Evolutionary conservation across 2,329 filamentous ascomycete genomes (phyloP).

Genomic region (Gaeumannomyces tritici): DNA sequence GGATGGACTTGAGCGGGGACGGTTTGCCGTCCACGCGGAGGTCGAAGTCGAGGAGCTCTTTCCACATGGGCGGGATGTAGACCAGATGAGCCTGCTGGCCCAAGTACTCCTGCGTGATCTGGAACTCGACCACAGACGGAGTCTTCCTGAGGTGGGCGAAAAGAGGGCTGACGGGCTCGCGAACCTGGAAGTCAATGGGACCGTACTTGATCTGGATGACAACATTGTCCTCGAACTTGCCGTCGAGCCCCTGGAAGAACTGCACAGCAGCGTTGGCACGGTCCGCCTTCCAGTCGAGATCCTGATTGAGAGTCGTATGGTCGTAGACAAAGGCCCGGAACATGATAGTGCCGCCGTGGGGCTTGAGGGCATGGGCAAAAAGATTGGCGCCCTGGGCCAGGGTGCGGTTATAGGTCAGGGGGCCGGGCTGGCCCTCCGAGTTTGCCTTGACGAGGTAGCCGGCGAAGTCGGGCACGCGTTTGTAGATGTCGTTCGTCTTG

Average conservation of each 20-base stretch:
- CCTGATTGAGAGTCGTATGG: slow-evolving; percentile 23
- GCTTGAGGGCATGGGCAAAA: slow-evolving; percentile 50
- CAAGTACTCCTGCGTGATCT: slow-evolving; percentile 61
- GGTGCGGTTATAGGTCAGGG: slow-evolving; percentile 59
- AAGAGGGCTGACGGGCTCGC: slow-evolving; percentile 56
- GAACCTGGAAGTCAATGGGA: slow-evolving; percentile 65
- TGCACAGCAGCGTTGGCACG: slow-evolving; percentile 61
- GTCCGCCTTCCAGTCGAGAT: slow-evolving; percentile 44
- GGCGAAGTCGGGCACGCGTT: slow-evolving; percentile 53
- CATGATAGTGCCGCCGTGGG: slow-evolving; percentile 51
- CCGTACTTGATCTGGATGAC: slow-evolving; percentile 67
- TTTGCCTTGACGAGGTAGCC: slow-evolving; percentile 65
- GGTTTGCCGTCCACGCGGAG: slow-evolving; percentile 45
- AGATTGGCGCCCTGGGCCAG: slow-evolving; percentile 59
- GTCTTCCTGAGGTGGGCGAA: slow-evolving; percentile 42
- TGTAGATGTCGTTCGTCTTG: slow-evolving; percentile 49
- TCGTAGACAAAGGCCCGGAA: slow-evolving; percentile 68
- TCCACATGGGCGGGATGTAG: slow-evolving; percentile 61
- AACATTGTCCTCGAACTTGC: slow-evolving; percentile 59
- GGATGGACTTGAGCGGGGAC: slow-evolving; percentile 28
- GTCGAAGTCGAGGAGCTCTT: slow-evolving; percentile 58
- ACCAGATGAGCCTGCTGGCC: slow-evolving; percentile 62
- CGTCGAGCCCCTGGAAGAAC: slow-evolving; percentile 55
- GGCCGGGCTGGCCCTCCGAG: slow-evolving; percentile 63
- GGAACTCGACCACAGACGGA: slow-evolving; percentile 48